Evolutionary conservation across 2,329 filamentous ascomycete species (phyloP), one percentile per base, ranked within the genome.

Genomic region (Parafenestella ontariensis): DNA sequence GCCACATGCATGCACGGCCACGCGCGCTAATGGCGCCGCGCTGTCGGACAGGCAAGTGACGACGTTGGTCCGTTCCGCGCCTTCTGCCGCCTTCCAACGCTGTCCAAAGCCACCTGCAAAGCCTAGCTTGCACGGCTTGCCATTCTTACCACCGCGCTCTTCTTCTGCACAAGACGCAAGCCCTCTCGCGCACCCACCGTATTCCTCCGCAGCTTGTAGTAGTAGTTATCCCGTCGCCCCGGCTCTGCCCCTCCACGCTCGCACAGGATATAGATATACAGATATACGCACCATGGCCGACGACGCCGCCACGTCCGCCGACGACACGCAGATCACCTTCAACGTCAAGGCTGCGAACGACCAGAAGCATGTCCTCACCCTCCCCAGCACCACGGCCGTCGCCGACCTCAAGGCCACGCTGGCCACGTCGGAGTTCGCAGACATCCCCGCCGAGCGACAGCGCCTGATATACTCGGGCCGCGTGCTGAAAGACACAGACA

Each of bases 261-360:
- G 45, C 44, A 24, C 23, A 28, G 40, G 54, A 20, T 41, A 20
- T 44, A n/a, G 24, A 26, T 26, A 26, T 5, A 26, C 9, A 26
- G 24, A n/a, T 18, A 43, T 17, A 45, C 53, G 58, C 52, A 61
- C 52, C 70, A 91, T 90, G 88, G 84, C 89, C 73, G 89, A 91
- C 76, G 85, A 84, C 71, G 77, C 82, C 65, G 76, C 82, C 64
- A 60, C 70, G 29, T 64, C 69, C 69, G 75, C 81, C 51, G 83
- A 86, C 68, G 91, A 93, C 71, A 80, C 88, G 70, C 88, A 93
- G 69, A 81, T 99, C 79, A 96, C 91, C 76, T 98, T 99, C 86
- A 95, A 92, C 80, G 89, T 99, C 78, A 99, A 98, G 82, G 91
- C 91, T n/a, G 93, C 92, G n/a, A 89, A 88, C 68, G 93, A 97